These are phyloP conservation scores for Cutaneotrichosporon cutaneum DNA, from an alignment of 1,284 basidiomycete species.

Conservation along the genomic window DNA sequence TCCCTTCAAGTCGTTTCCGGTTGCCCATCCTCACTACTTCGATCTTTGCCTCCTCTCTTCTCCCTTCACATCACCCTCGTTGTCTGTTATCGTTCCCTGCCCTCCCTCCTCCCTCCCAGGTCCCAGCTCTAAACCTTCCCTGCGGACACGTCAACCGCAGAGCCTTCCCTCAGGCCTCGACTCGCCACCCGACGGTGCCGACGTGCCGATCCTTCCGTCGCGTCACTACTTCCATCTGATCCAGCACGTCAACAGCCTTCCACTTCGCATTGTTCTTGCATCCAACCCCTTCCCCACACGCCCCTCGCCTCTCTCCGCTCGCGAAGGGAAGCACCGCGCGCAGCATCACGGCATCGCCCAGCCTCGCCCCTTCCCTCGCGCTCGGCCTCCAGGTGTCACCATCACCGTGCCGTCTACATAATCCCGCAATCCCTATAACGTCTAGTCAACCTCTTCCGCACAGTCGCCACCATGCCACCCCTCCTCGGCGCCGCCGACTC, in stretches of 20 bases:
- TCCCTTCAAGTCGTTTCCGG: no score
- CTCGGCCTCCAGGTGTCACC: background rate
- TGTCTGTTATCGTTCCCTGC: no score
- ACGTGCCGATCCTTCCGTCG: no score
- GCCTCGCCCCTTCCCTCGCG: background rate
- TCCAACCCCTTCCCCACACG: background rate
- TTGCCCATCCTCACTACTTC: no score
- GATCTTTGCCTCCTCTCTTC: no score
- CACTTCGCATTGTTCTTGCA: background rate
- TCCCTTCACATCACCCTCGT: no score
- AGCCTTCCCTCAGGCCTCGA: background rate
- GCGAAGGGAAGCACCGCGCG: background rate
- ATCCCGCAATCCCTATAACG: background rate
- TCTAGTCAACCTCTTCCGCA: background rate
- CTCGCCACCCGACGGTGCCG: background rate
- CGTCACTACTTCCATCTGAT: background rate
- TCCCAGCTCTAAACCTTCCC: background rate
- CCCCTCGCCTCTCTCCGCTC: background rate
- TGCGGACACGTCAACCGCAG: background rate
- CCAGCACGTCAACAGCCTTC: background rate
- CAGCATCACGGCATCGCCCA: background rate
- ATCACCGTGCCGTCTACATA: background rate
- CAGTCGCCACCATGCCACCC: constrained; percentile 17
- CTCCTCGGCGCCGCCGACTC: constrained; percentile 24
- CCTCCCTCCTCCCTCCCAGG: no score